These are phyloP conservation scores for Wickerhamomyces bisporus DNA, from an alignment of 805 yeast genomes.

Conservation along the genomic window DNA sequence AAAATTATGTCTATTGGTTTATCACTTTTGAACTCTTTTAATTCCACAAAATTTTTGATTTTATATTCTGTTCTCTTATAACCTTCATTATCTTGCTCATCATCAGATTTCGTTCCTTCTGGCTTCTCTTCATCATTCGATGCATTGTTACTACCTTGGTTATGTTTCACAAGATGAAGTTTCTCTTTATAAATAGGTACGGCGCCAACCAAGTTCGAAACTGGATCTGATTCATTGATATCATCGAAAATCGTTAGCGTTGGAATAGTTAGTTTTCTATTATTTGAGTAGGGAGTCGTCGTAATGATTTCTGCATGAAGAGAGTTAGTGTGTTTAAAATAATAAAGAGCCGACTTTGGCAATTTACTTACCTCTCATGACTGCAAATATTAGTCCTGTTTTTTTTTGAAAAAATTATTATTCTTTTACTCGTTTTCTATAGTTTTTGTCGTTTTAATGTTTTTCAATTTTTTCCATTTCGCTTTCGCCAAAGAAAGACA, in stretches of 20 bases:
- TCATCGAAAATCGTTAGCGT: neutral
- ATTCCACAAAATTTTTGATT: conserved; percentile 14
- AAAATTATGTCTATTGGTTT: conserved; percentile 33
- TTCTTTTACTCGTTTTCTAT: no score
- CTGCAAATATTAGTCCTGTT: no score
- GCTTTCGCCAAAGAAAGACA: no score
- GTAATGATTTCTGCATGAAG: neutral
- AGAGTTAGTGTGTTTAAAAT: no score
- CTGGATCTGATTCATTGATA: neutral
- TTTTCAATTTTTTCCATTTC: no score
- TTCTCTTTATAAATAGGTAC: conserved; percentile 15
- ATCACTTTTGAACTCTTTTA: conserved; percentile 28
- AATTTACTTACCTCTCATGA: no score
- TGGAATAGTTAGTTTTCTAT: neutral
- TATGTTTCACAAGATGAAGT: conserved; percentile 4
- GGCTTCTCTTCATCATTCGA: neutral
- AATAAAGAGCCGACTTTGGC: no score
- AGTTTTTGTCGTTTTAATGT: no score
- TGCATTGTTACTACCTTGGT: neutral
- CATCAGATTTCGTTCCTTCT: conserved; percentile 1
- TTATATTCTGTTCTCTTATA: conserved; percentile 6
- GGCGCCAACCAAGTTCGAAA: conserved; percentile 16
- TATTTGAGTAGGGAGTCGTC: neutral
- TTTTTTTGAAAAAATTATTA: no score
- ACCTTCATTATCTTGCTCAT: neutral